Conservation (phyloP, 1,284 basidiomycete species). For the Sanghuangporus sanghuang region DNA sequence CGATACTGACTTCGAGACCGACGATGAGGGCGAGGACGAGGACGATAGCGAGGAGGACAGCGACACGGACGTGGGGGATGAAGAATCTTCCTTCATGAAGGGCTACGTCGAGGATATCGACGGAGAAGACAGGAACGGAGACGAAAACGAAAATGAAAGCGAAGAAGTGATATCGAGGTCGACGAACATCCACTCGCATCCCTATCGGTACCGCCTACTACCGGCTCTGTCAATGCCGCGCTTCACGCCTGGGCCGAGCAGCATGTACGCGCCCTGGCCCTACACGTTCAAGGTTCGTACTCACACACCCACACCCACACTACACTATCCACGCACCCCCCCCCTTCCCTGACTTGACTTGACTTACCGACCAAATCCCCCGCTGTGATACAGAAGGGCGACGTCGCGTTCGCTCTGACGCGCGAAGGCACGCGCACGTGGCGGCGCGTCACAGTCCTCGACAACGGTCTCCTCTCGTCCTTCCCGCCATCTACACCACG, state of each 20-base stretch:
- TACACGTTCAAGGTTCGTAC: constrained; percentile 5
- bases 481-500: neutral
- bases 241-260: neutral
- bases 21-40: neutral
- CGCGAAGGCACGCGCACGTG: neutral
- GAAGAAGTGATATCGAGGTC: neutral
- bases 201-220: neutral
- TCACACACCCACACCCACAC: no score
- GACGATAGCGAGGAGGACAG: neutral
- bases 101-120: neutral
- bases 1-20: neutral
- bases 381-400: neutral
- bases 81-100: neutral
- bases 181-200: neutral
- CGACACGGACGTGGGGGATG: neutral
- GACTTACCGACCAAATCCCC: neutral
- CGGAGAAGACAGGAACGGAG: neutral
- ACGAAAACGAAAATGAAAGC: neutral
- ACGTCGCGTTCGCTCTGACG: neutral
- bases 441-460: constrained; percentile 1
- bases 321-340: neutral
- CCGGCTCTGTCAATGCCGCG: neutral
- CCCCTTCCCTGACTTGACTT: no score
- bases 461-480: neutral
- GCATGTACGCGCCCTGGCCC: constrained; percentile 7